Percentiles rank a stretch among this genome's conserved stretches.
Conservation (phyloP, 2,329 filamentous ascomycete species). For the Xylaria sp. region DNA sequence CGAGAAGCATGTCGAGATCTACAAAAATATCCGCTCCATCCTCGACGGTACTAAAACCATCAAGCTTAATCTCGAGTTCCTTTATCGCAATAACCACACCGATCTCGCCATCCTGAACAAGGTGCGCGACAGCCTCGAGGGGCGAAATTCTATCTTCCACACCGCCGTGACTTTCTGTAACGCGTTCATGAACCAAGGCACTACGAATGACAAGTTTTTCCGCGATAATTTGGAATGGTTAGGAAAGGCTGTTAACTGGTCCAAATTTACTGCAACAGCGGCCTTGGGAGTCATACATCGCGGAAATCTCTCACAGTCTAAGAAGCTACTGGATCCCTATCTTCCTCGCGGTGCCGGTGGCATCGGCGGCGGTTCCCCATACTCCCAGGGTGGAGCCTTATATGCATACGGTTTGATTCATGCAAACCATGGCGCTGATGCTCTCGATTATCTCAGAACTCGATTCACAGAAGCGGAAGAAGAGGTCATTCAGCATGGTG, state of each 20-base stretch:
- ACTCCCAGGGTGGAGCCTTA: conserved; percentile 94
- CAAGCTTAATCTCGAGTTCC: conserved; percentile 93
- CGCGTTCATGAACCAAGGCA: conserved; percentile 99
- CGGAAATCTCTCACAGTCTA: conserved; percentile 91
- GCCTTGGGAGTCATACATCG: conserved; percentile 96
- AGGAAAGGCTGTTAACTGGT: conserved; percentile 99
- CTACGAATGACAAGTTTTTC: conserved; percentile 98
- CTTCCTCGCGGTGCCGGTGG: conserved; percentile 77
- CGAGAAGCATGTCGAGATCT: conserved; percentile 66
- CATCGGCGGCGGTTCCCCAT: conserved; percentile 84
- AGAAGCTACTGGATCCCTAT: conserved; percentile 94
- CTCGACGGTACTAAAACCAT: conserved; percentile 94
- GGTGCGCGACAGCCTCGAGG: conserved; percentile 93
- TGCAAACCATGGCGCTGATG: conserved; percentile 94
- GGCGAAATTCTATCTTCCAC: conserved; percentile 98
- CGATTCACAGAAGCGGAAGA: conserved; percentile 82
- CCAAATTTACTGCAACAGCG: conserved; percentile 97
- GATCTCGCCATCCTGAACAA: conserved; percentile 95
- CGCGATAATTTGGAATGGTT: conserved; percentile 97
- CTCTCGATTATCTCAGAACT: conserved; percentile 80
- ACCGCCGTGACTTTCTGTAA: conserved; percentile 97
- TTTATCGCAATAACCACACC: conserved; percentile 94
- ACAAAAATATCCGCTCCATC: conserved; percentile 72
- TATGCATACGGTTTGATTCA: conserved; percentile 97
- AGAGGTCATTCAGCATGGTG: conserved; percentile 97